These are phyloP conservation scores for Lipomyces mesembrius DNA, from an alignment of 805 yeast species.

Conservation along the genomic window DNA sequence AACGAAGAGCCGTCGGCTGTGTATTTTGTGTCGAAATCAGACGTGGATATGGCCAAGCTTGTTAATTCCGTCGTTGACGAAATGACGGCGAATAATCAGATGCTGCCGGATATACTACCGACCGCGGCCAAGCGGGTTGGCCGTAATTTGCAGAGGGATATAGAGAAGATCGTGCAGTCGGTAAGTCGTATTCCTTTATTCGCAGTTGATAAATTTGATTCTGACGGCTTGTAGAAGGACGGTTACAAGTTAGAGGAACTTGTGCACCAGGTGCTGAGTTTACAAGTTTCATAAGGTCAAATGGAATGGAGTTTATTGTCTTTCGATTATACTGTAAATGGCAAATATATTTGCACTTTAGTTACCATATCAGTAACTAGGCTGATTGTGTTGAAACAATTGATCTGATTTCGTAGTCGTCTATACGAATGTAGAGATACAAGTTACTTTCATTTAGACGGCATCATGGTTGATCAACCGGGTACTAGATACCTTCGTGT, in stretches of 20 bases:
- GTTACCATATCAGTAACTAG: too few relatives aligned
- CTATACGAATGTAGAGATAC: too few relatives aligned
- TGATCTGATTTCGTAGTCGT: too few relatives aligned
- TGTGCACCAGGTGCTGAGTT: conserved; percentile 14
- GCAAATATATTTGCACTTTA: too few relatives aligned
- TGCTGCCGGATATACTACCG: not conserved
- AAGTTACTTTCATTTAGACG: too few relatives aligned
- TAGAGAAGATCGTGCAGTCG: conserved; percentile 14
- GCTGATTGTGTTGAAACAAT: too few relatives aligned
- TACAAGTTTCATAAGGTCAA: conserved; percentile 1
- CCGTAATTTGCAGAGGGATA: not conserved
- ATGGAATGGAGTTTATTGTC: too few relatives aligned
- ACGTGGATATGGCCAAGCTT: conserved; percentile 16
- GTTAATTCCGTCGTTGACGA: conserved; percentile 4
- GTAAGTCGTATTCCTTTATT: not conserved
- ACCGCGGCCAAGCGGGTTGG: conserved; percentile 2
- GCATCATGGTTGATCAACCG: too few relatives aligned
- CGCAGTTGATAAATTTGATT: too few relatives aligned
- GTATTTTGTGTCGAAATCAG: conserved; percentile 20
- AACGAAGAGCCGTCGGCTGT: conserved; percentile 1
- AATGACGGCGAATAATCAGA: conserved; percentile 12
- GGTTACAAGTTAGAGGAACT: conserved; percentile 14
- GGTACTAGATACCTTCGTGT: too few relatives aligned
- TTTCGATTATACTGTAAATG: too few relatives aligned
- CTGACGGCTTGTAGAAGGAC: conserved; percentile 2